Percentiles rank a stretch among this genome's conserved stretches.
Evolutionary conservation across 2,329 filamentous ascomycete species (phyloP).

Genomic region (Aspergillus cejpii): DNA sequence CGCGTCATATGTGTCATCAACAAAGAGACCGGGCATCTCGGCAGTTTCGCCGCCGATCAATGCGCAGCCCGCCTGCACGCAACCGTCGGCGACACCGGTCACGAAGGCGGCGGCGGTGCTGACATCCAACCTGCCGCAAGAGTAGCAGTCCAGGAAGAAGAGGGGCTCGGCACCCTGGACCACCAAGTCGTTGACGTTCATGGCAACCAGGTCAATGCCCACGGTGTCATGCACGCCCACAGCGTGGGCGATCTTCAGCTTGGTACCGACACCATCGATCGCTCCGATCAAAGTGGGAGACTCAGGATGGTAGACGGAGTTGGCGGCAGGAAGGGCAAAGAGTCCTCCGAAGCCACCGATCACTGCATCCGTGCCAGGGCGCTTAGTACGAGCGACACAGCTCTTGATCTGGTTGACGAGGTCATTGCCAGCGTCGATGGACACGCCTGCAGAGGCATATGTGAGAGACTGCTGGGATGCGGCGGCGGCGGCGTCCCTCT

Average conservation of each 20-base stretch:
- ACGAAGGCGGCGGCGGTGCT: slow-evolving; percentile 77
- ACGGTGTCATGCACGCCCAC: slow-evolving; percentile 90
- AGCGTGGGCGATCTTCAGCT: slow-evolving; percentile 89
- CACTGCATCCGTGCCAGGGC: slow-evolving; percentile 81
- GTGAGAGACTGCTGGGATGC: slow-evolving; percentile 52
- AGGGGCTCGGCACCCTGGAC: slow-evolving; percentile 92
- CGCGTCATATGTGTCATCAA: slow-evolving; percentile 82
- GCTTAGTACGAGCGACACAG: slow-evolving; percentile 75
- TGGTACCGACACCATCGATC: slow-evolving; percentile 94
- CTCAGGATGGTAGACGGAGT: slow-evolving; percentile 66
- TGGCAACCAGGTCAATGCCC: slow-evolving; percentile 92
- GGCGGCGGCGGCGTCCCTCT: slow-evolving; percentile 22
- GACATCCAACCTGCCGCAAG: slow-evolving; percentile 79
- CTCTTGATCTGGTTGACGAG: slow-evolving; percentile 89
- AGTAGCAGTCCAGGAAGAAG: slow-evolving; percentile 97
- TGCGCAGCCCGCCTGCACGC: slow-evolving; percentile 75
- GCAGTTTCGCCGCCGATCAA: slow-evolving; percentile 96
- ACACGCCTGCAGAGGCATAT: slow-evolving; percentile 88
- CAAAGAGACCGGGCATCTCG: slow-evolving; percentile 96
- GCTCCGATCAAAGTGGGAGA: slow-evolving; percentile 82
- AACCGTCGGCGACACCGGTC: slow-evolving; percentile 81
- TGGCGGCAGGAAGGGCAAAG: slow-evolving; percentile 61
- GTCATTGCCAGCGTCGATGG: slow-evolving; percentile 87
- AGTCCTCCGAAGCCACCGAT: slow-evolving; percentile 94
- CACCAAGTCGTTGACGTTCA: slow-evolving; percentile 98